A percentile compares a stretch with the other conserved stretches of the same genome.
phyloP scores from a whole-genome alignment of 2,329 filamentous ascomycete species.

The Exophiala sideris region DNA sequence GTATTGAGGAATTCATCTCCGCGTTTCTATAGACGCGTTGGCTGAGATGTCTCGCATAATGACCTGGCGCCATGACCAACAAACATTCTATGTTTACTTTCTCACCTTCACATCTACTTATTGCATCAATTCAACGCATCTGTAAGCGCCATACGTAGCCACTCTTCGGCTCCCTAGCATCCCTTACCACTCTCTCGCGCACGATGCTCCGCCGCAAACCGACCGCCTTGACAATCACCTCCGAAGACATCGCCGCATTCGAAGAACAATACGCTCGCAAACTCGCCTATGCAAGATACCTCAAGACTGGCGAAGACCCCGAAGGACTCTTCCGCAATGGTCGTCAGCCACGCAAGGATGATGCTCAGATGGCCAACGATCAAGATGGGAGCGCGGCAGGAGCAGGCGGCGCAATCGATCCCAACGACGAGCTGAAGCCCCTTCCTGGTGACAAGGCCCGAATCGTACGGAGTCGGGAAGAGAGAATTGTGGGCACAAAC shows the following conservation, averaged over 20 bases:
- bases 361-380: slow-evolving; percentile 9
- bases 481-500: slow-evolving; percentile 37
- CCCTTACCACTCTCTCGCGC: too few relatives aligned
- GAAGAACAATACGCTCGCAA: slow-evolving; percentile 35
- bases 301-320: slow-evolving; percentile 29
- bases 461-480: slow-evolving; percentile 46
- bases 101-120: too few relatives aligned
- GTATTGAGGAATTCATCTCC: too few relatives aligned
- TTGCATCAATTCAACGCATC: too few relatives aligned
- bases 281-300: slow-evolving; percentile 23
- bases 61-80: too few relatives aligned
- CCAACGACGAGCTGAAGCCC: slow-evolving; percentile 50
- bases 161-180: too few relatives aligned
- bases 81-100: too few relatives aligned
- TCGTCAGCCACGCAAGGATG: slow-evolving; percentile 30
- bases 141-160: too few relatives aligned
- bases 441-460: slow-evolving; percentile 48
- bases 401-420: slow-evolving; percentile 37
- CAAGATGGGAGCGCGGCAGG: slow-evolving; percentile 15
- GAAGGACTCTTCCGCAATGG: slow-evolving; percentile 23
- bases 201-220: slow-evolving; percentile 51
- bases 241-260: slow-evolving; percentile 47
- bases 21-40: too few relatives aligned
- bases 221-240: slow-evolving; percentile 49
- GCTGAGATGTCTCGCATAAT: too few relatives aligned